phyloP scores from a whole-genome alignment of 495 filamentous ascomycete species.

The Physcia stellaris region DNA sequence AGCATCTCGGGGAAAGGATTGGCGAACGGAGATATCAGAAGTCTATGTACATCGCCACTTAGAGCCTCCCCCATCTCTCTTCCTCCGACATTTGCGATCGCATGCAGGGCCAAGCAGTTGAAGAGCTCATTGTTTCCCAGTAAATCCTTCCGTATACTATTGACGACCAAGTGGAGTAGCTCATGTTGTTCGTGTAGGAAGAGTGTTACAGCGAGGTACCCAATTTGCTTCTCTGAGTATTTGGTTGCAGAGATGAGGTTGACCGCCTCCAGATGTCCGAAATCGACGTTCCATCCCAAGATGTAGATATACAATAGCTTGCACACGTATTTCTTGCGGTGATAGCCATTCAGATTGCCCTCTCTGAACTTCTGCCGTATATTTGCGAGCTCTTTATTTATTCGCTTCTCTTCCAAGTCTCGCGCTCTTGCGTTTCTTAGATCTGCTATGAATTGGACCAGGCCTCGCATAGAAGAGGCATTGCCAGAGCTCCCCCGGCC shows the following conservation, averaged over 20 bases:
- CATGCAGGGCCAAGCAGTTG: constrained; percentile 95
- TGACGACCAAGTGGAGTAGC: constrained; percentile 87
- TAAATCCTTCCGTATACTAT: constrained; percentile 95
- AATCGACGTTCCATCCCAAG: constrained; percentile 97
- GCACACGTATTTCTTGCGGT: constrained; percentile 99
- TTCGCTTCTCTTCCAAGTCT: constrained; percentile 95
- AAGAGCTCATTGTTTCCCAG: constrained; percentile 91
- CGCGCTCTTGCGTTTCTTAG: constrained; percentile 86
- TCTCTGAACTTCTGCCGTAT: constrained; percentile 71
- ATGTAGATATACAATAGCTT: constrained; percentile 99
- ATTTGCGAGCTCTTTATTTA: constrained; percentile 98
- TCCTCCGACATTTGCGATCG: constrained; percentile 94
- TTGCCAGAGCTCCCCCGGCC: constrained; percentile 43
- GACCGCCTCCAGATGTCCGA: constrained; percentile 95
- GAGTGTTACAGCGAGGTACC: constrained; percentile 92
- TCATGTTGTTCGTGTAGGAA: constrained; percentile 98
- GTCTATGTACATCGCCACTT: constrained; percentile 80
- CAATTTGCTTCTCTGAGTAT: constrained; percentile 99
- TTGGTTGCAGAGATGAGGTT: constrained; percentile 93
- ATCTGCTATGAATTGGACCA: constrained; percentile 98
- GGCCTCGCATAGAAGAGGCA: constrained; percentile 66
- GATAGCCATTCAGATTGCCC: constrained; percentile 83
- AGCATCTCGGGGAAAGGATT: not conserved
- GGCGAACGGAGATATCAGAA: constrained; percentile 92
- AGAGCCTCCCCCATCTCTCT: constrained; percentile 95